Conservation (phyloP, 345 rosid genomes). For the Stellera chamaejasme region DNA sequence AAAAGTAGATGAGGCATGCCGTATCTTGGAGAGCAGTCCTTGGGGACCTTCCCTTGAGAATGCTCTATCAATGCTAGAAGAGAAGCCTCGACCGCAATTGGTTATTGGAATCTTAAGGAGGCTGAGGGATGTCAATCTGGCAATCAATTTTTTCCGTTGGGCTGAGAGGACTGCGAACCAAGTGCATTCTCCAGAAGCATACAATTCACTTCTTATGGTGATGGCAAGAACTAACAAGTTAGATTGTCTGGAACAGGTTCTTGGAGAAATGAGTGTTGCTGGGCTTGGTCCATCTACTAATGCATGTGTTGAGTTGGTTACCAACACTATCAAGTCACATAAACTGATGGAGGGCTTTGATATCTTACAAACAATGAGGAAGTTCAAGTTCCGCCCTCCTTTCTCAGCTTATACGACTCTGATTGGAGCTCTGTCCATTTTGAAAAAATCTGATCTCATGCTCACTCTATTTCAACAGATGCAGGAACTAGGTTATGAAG, state of each 20-base stretch:
- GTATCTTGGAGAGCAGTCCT: constrained; percentile 47
- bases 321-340: constrained; percentile 45
- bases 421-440: constrained; percentile 74
- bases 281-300: constrained; percentile 65
- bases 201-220: constrained; percentile 70
- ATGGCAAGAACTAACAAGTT: constrained; percentile 54
- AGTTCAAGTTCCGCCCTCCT: constrained; percentile 84
- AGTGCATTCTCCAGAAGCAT: constrained; percentile 62
- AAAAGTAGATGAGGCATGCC: constrained; percentile 41
- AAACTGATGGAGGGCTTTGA: constrained; percentile 74
- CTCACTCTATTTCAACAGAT: constrained; percentile 75
- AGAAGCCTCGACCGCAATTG: constrained; percentile 44
- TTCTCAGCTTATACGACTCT: constrained; percentile 85
- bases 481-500: constrained; percentile 97
- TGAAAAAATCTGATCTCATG: constrained; percentile 58
- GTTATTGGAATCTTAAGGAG: constrained; percentile 65
- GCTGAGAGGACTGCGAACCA: constrained; percentile 51
- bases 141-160: constrained; percentile 66
- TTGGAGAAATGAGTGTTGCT: constrained; percentile 85
- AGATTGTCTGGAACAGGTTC: constrained; percentile 51
- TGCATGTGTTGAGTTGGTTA: constrained; percentile 50
- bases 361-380: constrained; percentile 71
- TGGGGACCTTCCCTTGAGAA: constrained; percentile 70
- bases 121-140: constrained; percentile 50
- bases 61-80: constrained; percentile 39